A percentile compares a stretch with the other conserved stretches of the same genome.
Conservation (phyloP, 768 basidiomycete genomes). For the Crepidotus variabilis region DNA sequence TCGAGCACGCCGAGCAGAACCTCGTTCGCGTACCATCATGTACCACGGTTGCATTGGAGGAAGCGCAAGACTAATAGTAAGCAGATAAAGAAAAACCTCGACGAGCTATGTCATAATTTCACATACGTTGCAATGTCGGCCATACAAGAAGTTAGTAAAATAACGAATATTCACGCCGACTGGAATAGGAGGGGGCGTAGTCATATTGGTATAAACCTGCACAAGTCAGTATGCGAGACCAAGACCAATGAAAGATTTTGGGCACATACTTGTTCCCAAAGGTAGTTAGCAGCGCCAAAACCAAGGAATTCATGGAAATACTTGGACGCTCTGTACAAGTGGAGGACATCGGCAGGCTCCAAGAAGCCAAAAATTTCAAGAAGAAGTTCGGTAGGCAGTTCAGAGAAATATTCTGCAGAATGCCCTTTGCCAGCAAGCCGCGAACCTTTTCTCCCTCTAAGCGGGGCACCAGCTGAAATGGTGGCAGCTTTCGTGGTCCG, state of each 20-base stretch:
- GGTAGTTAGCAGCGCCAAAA: conserved; percentile 11
- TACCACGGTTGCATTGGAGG: neutral
- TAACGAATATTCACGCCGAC: conserved; percentile 24
- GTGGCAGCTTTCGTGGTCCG: neutral
- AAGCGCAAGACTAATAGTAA: neutral
- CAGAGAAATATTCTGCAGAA: conserved; percentile 12
- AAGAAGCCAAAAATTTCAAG: conserved; percentile 35
- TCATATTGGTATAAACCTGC: conserved; percentile 21
- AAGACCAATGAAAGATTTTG: neutral
- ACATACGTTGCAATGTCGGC: conserved; percentile 29
- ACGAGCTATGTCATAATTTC: neutral
- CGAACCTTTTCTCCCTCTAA: neutral
- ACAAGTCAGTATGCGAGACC: neutral
- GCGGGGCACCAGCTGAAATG: neutral
- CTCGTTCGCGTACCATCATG: neutral
- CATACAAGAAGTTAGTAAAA: conserved; percentile 35
- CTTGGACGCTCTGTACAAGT: conserved; percentile 32
- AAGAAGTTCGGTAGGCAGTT: conserved; percentile 29
- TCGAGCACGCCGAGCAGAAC: neutral
- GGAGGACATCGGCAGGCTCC: conserved; percentile 34
- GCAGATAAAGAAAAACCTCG: neutral
- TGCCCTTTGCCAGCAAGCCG: neutral
- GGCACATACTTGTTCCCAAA: conserved; percentile 30
- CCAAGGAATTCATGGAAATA: conserved; percentile 30
- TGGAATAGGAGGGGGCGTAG: conserved; percentile 20